Conservation (phyloP, 2,329 filamentous ascomycete genomes). For the Dactylonectria macrodidyma region DNA sequence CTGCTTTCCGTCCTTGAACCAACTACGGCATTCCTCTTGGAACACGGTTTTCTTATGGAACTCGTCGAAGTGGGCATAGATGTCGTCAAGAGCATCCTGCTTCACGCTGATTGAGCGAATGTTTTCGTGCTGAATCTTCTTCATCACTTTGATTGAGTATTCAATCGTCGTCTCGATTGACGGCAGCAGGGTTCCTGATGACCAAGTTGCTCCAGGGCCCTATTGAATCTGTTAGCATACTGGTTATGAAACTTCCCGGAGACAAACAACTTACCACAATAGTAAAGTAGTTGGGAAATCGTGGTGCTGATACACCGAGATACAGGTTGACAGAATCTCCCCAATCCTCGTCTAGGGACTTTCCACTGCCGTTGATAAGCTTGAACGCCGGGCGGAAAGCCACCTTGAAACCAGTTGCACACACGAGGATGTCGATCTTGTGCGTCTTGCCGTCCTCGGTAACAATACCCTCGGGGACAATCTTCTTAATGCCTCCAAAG, state of each 20-base stretch:
- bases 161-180: constrained; percentile 61
- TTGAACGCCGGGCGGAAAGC: constrained; percentile 60
- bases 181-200: constrained; percentile 59
- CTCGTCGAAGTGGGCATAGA: constrained; percentile 52
- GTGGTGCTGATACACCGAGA: constrained; percentile 59
- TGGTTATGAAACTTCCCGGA: background rate
- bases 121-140: constrained; percentile 55
- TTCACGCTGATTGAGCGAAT: constrained; percentile 54
- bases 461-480: constrained; percentile 52
- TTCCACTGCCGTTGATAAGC: constrained; percentile 51
- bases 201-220: constrained; percentile 60
- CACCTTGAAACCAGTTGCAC: constrained; percentile 58
- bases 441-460: constrained; percentile 49
- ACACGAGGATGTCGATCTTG: constrained; percentile 53
- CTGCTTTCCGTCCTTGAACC: constrained; percentile 54
- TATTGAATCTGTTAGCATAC: constrained; percentile 12
- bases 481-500: constrained; percentile 54
- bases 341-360: constrained; percentile 62
- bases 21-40: constrained; percentile 51
- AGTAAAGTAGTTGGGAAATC: constrained; percentile 62
- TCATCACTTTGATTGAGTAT: constrained; percentile 56
- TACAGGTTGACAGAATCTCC: constrained; percentile 59
- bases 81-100: constrained; percentile 52
- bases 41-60: constrained; percentile 54
- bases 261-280: constrained; percentile 43